Evolutionary conservation across 1,284 basidiomycete genomes (phyloP), one percentile per base, ranked within the genome.

Genomic region (Chalciporus sp.): DNA sequence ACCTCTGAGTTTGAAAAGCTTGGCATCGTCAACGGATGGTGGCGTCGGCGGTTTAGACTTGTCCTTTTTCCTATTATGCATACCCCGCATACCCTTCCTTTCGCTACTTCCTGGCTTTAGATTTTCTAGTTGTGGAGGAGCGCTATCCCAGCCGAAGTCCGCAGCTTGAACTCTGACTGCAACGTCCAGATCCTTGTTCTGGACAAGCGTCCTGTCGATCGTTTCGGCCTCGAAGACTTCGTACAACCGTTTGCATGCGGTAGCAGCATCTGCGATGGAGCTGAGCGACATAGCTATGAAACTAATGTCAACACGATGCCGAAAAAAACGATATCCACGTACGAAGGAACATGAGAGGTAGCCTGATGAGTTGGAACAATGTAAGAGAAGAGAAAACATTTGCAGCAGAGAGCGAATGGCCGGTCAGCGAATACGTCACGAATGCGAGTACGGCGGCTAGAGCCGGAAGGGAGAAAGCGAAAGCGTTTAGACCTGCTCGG

Each of bases 371-470:
- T 56, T 84, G 87, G 80, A 96, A 96, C 17, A 95, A 76, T 0
- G 89, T 85, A 43, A 97, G 75, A 14, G 90, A 90, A 29, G 94
- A 80, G 70, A 96, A 96, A 60, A 95, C 83, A 43, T 82, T 75
- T 0, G 84, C 85, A 0, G 91, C 79, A 47, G 89, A 74, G 48
- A 94, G 79, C 0, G 73, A 58, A 66, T 94, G 87, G 1, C 88
- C 85, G 0, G 84, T 80, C 11, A 83, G 72, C 1, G 85, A 83
- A 71, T 95, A 96, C 1, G 88, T 87, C 53, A 95, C 79, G 65
- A 98, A 96, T 0, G 93, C 84, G 28, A 97, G 64, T 17, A 98
- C 91, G 10, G 92, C 86, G 0, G 92, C 92, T 23, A 98, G 73
- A 3, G 86, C 82, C 0, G 94, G 94, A 58, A 94, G 74, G 40